Base-by-base conservation (phyloP, 2,329 filamentous ascomycete species). In the Alternaria incomplexa region DNA sequence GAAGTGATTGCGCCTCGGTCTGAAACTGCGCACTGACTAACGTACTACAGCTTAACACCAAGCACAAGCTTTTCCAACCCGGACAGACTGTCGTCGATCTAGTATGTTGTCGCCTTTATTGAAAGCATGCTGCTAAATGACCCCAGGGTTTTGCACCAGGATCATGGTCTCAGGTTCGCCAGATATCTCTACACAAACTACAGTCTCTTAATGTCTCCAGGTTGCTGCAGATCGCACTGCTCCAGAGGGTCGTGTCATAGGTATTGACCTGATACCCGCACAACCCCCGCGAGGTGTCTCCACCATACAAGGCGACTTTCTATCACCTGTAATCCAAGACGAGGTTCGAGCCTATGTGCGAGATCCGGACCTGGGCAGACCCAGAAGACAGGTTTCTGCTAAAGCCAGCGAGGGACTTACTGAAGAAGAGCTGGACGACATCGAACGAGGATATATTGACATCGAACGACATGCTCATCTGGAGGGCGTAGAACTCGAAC, bases 251-350 rank as follows among this genome's bases (percentile, higher is more conserved):
- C 88, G 91, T 46, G 90, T 99, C 12, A 84, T 99, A 26, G 96
- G 96, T 11, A 95, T 99, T 73, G 96, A 99, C 78, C 87, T 99
- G 55, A 93, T 99, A 68, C 96, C 96, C 5, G 93, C 93, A 0
- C 91, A 95, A 77, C 95, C 96, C 6, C 96, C 96, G 0, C 89
- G 87, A 73, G 96, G 96, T 22, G 93, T 97, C n/a, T 94, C 92
- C 26, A 93, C 93, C 3, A 93, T 99, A 61, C 96, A 99, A 80
- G 96, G 96, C 51, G 92, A 99, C 78, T 98, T 99, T 69, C 84
- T 98, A 44, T 91, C 90, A 6, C 86, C 88, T 0, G 81, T 82
- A 3, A 90, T 97, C n/a, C 91, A 91, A 78, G 86, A 84, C 22
- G 87, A 95, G 78, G 90, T 97, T 43, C 90, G 91, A 77, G 85